Evolutionary conservation across 768 basidiomycete species (phyloP).

Genomic region (Baorangia bicolor): DNA sequence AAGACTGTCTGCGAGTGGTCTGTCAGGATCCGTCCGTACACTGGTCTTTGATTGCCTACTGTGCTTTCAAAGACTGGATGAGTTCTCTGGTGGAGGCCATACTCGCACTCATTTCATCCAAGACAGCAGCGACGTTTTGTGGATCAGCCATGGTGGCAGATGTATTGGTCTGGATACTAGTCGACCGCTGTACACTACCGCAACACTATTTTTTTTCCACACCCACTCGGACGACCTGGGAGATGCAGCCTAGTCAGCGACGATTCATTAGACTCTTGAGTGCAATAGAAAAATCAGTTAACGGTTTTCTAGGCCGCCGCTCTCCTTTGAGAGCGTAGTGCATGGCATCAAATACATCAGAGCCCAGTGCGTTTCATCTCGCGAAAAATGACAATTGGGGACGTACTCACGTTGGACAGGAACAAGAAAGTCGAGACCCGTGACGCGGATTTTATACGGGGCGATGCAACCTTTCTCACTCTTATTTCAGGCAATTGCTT

Average conservation of each 20-base stretch:
- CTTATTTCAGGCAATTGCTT: neutral
- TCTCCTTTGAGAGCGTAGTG: conserved; percentile 45
- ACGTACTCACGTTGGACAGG: conserved; percentile 1
- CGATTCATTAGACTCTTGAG: neutral
- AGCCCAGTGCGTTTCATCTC: conserved; percentile 67
- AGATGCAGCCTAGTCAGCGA: conserved; percentile 9
- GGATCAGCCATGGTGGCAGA: conserved; percentile 18
- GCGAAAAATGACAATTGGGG: neutral
- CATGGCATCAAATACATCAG: conserved; percentile 51
- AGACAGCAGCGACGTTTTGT: conserved; percentile 21
- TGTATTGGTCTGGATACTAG: neutral
- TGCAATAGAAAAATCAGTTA: conserved; percentile 40
- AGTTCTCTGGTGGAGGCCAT: conserved; percentile 59
- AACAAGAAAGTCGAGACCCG: neutral
- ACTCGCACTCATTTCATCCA: conserved; percentile 62
- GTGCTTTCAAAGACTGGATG: conserved; percentile 53
- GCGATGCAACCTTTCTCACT: neutral
- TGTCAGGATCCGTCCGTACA: conserved; percentile 14
- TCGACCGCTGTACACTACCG: conserved; percentile 1
- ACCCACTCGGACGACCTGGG: conserved; percentile 1
- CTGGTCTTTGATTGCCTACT: conserved; percentile 39
- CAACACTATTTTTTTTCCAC: neutral
- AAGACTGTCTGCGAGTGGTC: conserved; percentile 25
- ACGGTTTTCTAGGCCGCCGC: conserved; percentile 70
- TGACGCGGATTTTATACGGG: neutral